These are phyloP conservation scores for Pythium scleroteichum DNA, from an alignment of 352 stramenopile species.

Conservation along the genomic window DNA sequence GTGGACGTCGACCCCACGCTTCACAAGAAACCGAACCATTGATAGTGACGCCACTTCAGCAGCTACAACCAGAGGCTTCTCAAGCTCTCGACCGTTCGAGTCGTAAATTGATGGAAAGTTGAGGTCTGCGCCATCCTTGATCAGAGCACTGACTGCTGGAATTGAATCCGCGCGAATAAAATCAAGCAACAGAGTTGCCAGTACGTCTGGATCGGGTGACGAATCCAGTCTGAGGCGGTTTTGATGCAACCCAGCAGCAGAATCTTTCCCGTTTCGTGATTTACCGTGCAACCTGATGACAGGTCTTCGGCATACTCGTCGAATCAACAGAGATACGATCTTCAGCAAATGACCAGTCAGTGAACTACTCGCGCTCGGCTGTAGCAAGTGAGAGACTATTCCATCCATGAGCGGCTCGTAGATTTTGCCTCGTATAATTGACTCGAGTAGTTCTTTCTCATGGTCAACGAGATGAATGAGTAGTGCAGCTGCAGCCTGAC, in stretches of 20 bases:
- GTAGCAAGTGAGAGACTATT: constrained; percentile 23
- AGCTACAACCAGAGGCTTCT: constrained; percentile 70
- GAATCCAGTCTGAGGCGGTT: constrained; percentile 51
- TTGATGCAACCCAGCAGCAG: not conserved
- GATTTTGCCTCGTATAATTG: constrained; percentile 60
- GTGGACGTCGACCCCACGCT: constrained; percentile 71
- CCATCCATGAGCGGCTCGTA: constrained; percentile 60
- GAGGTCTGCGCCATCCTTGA: constrained; percentile 78
- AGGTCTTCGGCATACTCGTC: constrained; percentile 41
- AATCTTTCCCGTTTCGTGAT: not conserved
- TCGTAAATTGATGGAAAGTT: constrained; percentile 58
- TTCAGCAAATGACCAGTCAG: constrained; percentile 53
- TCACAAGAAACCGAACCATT: constrained; percentile 81
- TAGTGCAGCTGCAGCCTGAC: constrained; percentile 60
- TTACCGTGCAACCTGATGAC: not conserved
- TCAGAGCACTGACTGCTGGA: constrained; percentile 60
- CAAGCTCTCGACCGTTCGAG: constrained; percentile 47
- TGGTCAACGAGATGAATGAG: constrained; percentile 73
- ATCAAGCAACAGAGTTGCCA: constrained; percentile 64
- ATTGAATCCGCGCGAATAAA: constrained; percentile 76
- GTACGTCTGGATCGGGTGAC: constrained; percentile 56
- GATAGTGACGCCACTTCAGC: constrained; percentile 56
- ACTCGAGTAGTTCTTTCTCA: constrained; percentile 43
- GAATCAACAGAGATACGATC: constrained; percentile 52
- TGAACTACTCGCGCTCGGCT: constrained; percentile 31